Evolutionary conservation across 1,284 basidiomycete species (phyloP).

Genomic region (Rhizopogon parksii): DNA sequence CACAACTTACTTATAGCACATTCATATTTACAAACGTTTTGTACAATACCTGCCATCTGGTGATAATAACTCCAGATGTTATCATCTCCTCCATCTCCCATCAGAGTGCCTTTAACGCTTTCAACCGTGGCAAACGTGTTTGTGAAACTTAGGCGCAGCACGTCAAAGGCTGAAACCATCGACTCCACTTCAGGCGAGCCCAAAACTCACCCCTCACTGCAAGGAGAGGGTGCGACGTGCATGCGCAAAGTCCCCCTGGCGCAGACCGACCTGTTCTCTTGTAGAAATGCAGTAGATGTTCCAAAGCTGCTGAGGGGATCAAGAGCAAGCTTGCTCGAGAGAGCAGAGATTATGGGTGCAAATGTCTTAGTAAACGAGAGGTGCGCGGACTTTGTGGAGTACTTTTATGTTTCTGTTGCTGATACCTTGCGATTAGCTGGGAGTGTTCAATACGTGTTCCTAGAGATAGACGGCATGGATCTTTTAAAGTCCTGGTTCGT

Average conservation of each 20-base stretch:
- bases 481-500: constrained; percentile 56
- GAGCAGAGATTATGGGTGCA: constrained; percentile 45
- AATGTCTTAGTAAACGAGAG: constrained; percentile 62
- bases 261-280: constrained; percentile 48
- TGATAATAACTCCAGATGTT: constrained; percentile 11
- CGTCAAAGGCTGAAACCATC: constrained; percentile 28
- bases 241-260: constrained; percentile 37
- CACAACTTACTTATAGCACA: constrained; percentile 12
- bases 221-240: constrained; percentile 30
- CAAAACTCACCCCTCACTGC: constrained; percentile 41
- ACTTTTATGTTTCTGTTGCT: constrained; percentile 5
- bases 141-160: constrained; percentile 40
- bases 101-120: constrained; percentile 26
- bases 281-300: constrained; percentile 58
- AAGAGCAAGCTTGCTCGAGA: constrained; percentile 45
- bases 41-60: constrained; percentile 6
- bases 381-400: constrained; percentile 35
- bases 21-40: not conserved
- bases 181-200: constrained; percentile 48
- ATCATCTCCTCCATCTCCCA: constrained; percentile 22
- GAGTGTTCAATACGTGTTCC: constrained; percentile 51
- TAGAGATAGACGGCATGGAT: constrained; percentile 40
- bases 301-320: constrained; percentile 48
- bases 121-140: constrained; percentile 45
- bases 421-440: constrained; percentile 40